Percentiles rank a stretch among this genome's conserved stretches.
phyloP scores from a whole-genome alignment of 768 basidiomycete species.

The Coprinopsis strossmayeri region DNA sequence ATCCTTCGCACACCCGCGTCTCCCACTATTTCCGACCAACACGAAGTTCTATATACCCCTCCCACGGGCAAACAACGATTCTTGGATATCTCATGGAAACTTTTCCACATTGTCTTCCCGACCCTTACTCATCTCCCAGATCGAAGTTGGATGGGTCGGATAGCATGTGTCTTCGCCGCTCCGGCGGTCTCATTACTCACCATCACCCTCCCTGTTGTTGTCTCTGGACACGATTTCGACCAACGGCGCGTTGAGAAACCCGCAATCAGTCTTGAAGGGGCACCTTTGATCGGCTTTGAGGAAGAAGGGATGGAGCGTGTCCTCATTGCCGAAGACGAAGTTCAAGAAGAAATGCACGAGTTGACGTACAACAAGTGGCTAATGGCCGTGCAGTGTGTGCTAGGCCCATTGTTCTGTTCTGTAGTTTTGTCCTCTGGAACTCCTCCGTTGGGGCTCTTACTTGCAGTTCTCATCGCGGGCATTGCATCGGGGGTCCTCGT shows the following conservation, averaged over 20 bases:
- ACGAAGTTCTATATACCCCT: slow-evolving; percentile 33
- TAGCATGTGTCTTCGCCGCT: slow-evolving; percentile 74
- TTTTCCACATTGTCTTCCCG: slow-evolving; percentile 73
- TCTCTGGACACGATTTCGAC: slow-evolving; percentile 43
- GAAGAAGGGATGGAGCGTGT: slow-evolving; percentile 67
- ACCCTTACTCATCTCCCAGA: slow-evolving; percentile 67
- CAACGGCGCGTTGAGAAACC: slow-evolving; percentile 26
- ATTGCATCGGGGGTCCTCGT: slow-evolving; percentile 48
- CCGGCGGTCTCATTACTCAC: slow-evolving; percentile 86
- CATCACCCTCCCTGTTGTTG: slow-evolving; percentile 85
- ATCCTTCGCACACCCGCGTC: slow-evolving; percentile 55
- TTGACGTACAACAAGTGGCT: slow-evolving; percentile 74
- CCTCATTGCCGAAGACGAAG: slow-evolving; percentile 68
- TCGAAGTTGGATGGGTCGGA: slow-evolving; percentile 65
- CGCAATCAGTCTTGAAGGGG: slow-evolving; percentile 29
- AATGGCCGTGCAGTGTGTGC: slow-evolving; percentile 73
- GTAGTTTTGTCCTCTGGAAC: slow-evolving; percentile 71
- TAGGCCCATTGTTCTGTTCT: slow-evolving; percentile 77
- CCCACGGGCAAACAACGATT: slow-evolving; percentile 35
- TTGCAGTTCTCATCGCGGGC: slow-evolving; percentile 52
- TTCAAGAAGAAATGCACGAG: slow-evolving; percentile 60
- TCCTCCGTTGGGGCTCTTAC: slow-evolving; percentile 38
- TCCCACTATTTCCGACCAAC: slow-evolving; percentile 33
- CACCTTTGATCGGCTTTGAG: slow-evolving; percentile 60
- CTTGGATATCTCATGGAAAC: slow-evolving; percentile 28